phyloP scores from a whole-genome alignment of 768 basidiomycete genomes.

The Pulveroboletus sp. region DNA sequence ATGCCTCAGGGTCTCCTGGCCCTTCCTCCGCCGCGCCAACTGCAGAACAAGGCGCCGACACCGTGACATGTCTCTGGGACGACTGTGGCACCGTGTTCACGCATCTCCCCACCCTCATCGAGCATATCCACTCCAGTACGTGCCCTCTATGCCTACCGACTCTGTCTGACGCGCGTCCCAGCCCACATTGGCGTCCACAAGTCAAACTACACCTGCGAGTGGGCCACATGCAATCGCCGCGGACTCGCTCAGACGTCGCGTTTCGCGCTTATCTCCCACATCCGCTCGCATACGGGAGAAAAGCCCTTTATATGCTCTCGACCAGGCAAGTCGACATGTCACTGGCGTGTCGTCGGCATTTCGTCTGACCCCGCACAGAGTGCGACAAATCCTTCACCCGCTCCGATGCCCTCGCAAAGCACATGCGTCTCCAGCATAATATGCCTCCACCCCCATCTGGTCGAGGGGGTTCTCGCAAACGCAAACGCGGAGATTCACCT shows the following conservation, averaged over 20 bases:
- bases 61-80: conserved; percentile 80
- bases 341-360: background rate
- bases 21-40: conserved; percentile 18
- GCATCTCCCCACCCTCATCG: conserved; percentile 69
- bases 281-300: conserved; percentile 91
- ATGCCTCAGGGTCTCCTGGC: conserved; percentile 20
- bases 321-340: conserved; percentile 54
- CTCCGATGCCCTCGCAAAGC: conserved; percentile 89
- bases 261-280: conserved; percentile 87
- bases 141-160: background rate
- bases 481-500: conserved; percentile 51
- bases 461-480: conserved; percentile 65
- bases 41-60: conserved; percentile 40
- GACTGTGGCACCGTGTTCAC: conserved; percentile 73
- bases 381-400: conserved; percentile 95
- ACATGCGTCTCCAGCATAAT: conserved; percentile 86
- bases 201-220: conserved; percentile 86
- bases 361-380: conserved; percentile 44
- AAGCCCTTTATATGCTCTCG: conserved; percentile 83
- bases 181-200: conserved; percentile 83
- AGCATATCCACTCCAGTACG: conserved; percentile 80
- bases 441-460: conserved; percentile 70
- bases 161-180: conserved; percentile 25
- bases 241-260: conserved; percentile 84
- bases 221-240: conserved; percentile 74